A percentile compares a stretch with the other conserved stretches of the same genome.
Conservation (phyloP, 2,329 filamentous ascomycete species). For the Fusarium citri region DNA sequence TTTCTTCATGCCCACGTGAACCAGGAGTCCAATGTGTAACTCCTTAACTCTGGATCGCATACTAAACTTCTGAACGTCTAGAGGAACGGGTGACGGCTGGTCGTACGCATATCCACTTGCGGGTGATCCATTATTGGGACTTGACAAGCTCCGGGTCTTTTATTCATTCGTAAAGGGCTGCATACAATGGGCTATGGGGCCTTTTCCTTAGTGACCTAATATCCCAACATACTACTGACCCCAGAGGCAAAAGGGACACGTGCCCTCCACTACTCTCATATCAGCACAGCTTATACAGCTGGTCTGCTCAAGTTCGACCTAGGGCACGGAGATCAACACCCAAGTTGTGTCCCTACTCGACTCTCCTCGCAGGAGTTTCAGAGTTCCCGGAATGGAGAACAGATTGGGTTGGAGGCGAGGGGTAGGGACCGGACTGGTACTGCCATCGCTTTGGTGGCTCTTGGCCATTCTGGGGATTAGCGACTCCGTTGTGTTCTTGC, state of each 20-base stretch:
- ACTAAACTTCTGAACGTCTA: background rate
- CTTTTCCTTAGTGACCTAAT: background rate
- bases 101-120: background rate
- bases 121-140: background rate
- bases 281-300: background rate
- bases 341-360: background rate
- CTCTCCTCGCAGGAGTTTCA: background rate
- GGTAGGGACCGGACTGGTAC: background rate
- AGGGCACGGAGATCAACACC: background rate
- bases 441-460: background rate
- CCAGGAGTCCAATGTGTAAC: background rate
- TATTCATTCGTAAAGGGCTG: background rate
- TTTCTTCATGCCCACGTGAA: background rate
- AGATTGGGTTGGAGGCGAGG: background rate
- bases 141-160: background rate
- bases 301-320: background rate
- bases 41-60: background rate
- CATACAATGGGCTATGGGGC: background rate
- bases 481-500: background rate
- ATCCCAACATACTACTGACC: background rate
- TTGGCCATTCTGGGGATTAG: background rate
- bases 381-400: background rate
- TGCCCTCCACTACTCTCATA: background rate
- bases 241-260: background rate
- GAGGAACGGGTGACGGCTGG: background rate